Base-by-base conservation (phyloP, 2,329 filamentous ascomycete species). In the Curvularia hawaiiensis region DNA sequence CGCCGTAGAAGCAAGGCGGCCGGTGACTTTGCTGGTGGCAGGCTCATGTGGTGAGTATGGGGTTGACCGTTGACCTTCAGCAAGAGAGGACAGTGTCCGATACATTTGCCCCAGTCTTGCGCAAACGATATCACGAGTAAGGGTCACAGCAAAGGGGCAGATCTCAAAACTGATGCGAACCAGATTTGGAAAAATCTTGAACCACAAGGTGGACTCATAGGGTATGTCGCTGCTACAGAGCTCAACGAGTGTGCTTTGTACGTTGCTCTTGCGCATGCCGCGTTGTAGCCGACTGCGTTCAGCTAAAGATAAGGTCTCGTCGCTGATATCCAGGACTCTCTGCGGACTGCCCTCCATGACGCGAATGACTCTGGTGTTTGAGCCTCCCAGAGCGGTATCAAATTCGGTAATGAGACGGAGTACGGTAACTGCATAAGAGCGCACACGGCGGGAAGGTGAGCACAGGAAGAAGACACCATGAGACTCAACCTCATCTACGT, bases 381-480 rank as follows among this genome's bases (percentile, higher is more conserved):
- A 87, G 64, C 95, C 93, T 12, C 91, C 90, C 3, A 99, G 84
- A 2, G 92, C 94, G 14, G 85, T 88, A 70, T 99, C 95, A 64
- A 99, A 98, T 66, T 99, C 94, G 2, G 89, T 93, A 61, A 98
- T 94, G 24, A 98, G 84, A 4, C 92, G 90, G 26, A 99, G 81
- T 1, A 99, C 94, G 1, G 91, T 97, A 51, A 99, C 91, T 2
- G 95, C 93, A 74, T 95, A 96, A 57, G 91, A 85, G 50, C 95
- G 88, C 26, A 99, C 95, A 52, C 91, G 86, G 52, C 92, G 86
- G 6, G 95, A 97, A 67, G 98, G 95, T 0, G 95, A 99, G 75
- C 95, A 99, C 7, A 99, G 80, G 74, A 99, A 99, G 80, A 99
- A 99, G 3, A 99, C 79, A 0, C 95, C 96, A 72, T 98, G 95